Evolutionary conservation across 257 asterid species (phyloP).

Genomic region (Cinchona pubescens): DNA sequence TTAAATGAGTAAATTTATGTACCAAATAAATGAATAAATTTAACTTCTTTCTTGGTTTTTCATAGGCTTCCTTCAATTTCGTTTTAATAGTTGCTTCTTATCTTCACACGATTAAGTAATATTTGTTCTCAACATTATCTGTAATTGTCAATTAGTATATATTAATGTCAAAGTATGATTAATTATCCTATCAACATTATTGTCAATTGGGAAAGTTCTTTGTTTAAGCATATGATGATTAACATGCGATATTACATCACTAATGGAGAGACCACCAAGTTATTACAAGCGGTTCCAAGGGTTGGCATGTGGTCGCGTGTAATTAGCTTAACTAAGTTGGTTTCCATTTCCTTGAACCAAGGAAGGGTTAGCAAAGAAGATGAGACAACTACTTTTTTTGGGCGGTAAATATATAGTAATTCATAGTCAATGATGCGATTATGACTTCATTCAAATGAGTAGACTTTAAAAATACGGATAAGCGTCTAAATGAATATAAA

Average conservation of each 20-base stretch:
- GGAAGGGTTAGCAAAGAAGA: not conserved
- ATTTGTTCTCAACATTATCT: not conserved
- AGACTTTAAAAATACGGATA: not conserved
- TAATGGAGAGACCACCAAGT: not conserved
- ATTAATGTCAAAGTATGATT: not conserved
- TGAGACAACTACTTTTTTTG: not conserved
- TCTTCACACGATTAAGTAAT: not conserved
- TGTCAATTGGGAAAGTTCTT: not conserved
- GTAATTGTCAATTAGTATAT: not conserved
- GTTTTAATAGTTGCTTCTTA: not conserved
- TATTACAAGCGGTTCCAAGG: not conserved
- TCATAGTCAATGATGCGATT: not conserved
- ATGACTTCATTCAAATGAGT: not conserved
- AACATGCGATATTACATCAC: not conserved
- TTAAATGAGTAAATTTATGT: not conserved
- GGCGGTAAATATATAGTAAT: constrained; percentile 14
- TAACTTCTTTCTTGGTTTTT: not conserved
- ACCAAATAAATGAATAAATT: not conserved
- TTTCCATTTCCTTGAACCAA: not conserved
- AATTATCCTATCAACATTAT: not conserved
- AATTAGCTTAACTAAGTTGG: constrained; percentile 12
- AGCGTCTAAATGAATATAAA: too few species aligned
- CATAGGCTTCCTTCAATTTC: not conserved
- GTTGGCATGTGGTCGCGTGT: constrained; percentile 2
- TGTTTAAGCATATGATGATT: not conserved